These are phyloP conservation scores for Hygrocybe punicea DNA, from an alignment of 768 basidiomycete genomes.

Conservation along the genomic window DNA sequence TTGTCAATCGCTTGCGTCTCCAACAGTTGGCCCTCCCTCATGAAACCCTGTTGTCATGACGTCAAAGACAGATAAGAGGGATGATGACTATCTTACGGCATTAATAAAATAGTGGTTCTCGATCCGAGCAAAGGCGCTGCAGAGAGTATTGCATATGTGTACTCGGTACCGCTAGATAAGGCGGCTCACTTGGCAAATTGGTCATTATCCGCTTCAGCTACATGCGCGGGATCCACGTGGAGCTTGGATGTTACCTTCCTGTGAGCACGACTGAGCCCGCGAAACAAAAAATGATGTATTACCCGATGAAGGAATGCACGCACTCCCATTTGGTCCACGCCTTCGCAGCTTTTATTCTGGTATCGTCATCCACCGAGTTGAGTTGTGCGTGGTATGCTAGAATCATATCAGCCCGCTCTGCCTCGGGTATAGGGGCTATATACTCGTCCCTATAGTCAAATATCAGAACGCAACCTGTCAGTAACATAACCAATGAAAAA, in stretches of 20 bases:
- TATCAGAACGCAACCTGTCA: background rate
- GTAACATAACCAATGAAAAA: background rate
- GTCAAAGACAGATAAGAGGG: background rate
- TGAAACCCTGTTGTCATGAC: constrained; percentile 58
- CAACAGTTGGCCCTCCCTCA: constrained; percentile 84
- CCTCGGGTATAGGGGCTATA: constrained; percentile 73
- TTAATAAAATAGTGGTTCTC: constrained; percentile 93
- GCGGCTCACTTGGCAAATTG: constrained; percentile 67
- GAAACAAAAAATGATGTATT: background rate
- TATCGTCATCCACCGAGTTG: constrained; percentile 65
- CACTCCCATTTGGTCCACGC: constrained; percentile 93
- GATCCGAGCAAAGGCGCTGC: constrained; percentile 79
- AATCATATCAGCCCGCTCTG: constrained; percentile 76
- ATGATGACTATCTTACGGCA: constrained; percentile 43
- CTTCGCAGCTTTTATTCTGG: constrained; percentile 65
- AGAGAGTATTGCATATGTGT: background rate
- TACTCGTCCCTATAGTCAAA: constrained; percentile 68
- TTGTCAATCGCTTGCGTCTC: constrained; percentile 82
- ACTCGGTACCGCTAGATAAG: background rate
- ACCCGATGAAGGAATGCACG: constrained; percentile 30
- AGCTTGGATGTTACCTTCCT: constrained; percentile 85
- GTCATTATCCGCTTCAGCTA: constrained; percentile 68
- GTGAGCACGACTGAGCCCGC: background rate
- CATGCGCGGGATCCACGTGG: constrained; percentile 60
- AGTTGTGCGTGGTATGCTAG: constrained; percentile 80